phyloP scores from a whole-genome alignment of 352 stramenopile genomes.

The Phytophthora ohioensis region DNA sequence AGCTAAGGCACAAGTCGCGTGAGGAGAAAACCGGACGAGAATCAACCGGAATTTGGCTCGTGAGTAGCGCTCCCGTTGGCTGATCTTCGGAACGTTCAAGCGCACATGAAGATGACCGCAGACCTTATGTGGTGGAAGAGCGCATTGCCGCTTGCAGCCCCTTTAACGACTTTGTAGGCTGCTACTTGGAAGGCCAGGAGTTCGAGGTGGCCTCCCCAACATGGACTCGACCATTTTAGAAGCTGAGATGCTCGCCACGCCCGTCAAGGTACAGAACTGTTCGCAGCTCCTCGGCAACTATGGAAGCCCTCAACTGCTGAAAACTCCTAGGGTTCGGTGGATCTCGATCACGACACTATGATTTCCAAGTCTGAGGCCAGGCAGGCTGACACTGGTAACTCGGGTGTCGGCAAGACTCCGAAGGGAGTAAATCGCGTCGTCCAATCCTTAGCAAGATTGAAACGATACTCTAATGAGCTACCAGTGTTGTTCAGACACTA shows the following conservation, averaged over 20 bases:
- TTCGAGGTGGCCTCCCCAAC: constrained; percentile 35
- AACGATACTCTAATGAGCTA: constrained; percentile 1
- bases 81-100: constrained; percentile 38
- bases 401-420: not conserved
- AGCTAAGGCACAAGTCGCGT: constrained; percentile 15
- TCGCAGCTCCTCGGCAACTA: constrained; percentile 29
- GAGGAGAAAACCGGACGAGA: constrained; percentile 1
- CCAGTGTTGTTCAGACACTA: too few relatives aligned
- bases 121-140: not conserved
- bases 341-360: not conserved
- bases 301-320: constrained; percentile 18
- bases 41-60: not conserved
- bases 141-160: constrained; percentile 30
- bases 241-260: constrained; percentile 16
- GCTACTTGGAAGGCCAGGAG: constrained; percentile 33
- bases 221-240: constrained; percentile 14
- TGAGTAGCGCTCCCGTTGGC: constrained; percentile 28
- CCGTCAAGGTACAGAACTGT: constrained; percentile 31
- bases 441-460: not conserved
- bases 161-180: constrained; percentile 41
- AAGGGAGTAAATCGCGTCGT: constrained; percentile 3
- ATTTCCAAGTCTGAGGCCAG: not conserved
- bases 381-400: not conserved
- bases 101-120: constrained; percentile 17
- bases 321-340: not conserved